Conservation (phyloP, 495 filamentous ascomycete genomes). For the Penicillium canescens region DNA sequence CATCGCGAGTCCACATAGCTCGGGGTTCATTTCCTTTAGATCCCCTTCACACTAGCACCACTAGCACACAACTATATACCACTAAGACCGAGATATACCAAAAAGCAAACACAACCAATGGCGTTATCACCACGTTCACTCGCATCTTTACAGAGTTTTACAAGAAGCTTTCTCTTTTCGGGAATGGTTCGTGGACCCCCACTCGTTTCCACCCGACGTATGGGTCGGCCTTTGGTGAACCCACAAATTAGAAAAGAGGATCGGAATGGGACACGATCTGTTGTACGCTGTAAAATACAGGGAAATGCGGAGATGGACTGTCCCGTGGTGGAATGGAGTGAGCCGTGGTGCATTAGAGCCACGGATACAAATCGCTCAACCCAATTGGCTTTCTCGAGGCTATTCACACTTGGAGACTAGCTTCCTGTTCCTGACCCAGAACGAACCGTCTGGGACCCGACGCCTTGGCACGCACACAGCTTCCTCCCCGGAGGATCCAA, state of each 20-base stretch:
- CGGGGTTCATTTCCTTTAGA: not conserved
- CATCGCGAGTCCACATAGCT: constrained; percentile 6
- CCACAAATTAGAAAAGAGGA: not conserved
- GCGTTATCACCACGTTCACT: constrained; percentile 17
- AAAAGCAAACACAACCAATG: constrained; percentile 8
- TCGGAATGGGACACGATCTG: not conserved
- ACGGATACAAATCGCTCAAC: too few species aligned
- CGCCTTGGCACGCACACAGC: too few species aligned
- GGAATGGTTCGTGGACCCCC: constrained; percentile 1
- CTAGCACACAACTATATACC: too few species aligned
- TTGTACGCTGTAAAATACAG: too few species aligned
- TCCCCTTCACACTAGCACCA: not conserved
- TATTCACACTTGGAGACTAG: too few species aligned
- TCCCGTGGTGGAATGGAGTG: too few species aligned
- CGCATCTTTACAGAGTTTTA: not conserved
- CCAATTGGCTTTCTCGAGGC: too few species aligned
- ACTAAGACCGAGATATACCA: not conserved
- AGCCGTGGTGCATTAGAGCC: too few species aligned
- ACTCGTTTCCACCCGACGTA: constrained; percentile 4
- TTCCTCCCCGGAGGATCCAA: not conserved
- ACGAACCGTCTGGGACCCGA: too few species aligned
- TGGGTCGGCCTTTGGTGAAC: not conserved
- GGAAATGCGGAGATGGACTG: too few species aligned
- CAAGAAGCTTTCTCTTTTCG: not conserved
- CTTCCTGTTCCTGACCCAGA: too few species aligned